Base-by-base conservation (phyloP, 1,284 basidiomycete species). In the Naganishia albida region DNA sequence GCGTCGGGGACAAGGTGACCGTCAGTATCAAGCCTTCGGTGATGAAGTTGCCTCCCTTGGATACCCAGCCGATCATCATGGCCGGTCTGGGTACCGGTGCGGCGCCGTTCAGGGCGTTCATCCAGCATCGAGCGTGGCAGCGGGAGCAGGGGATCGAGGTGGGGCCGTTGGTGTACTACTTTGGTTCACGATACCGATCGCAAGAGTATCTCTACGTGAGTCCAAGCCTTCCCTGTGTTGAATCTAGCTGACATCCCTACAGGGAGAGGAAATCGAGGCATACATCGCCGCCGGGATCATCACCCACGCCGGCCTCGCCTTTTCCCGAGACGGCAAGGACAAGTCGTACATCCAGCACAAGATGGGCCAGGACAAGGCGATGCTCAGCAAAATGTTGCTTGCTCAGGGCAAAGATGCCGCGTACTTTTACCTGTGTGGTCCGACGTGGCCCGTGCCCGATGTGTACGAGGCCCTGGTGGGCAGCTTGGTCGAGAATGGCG, bases 331-430 rank as follows among this genome's bases (percentile, higher is more conserved):
- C 78, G 86, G 88, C 4, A 85, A 85, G 64, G 85, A 88, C 77
- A 99, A 99, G 81, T 88, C 96, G 53, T 99, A 99, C 81, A 99
- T 99, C 75, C 95, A 99, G 80, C 91, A 99, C 83, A 94, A 92
- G 84, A 99, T 99, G 90, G 82, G 87, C 65, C 88, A 95, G 76
- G 92, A 99, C 77, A 88, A 88, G 48, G 83, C 86, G 72, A 81
- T 83, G 59, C 85, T 99, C 42, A 88, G 87, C 62, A 79, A 85
- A 70, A 86, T 91, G 84, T 81, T 98, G 64, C 69, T 73, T 34
- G 76, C 78, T 6, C 68, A 74, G 20, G 77, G 76, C 20, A 72
- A 77, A 30, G 73, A 80, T 40, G 80, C 86, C 38, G 93, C 90
- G 25, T 91, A 89, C 73, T 99, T 99, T 81, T 98, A 95, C 80